These are phyloP conservation scores for Eudorina sp. DNA, from an alignment of 139 green algal species.

Conservation along the genomic window DNA sequence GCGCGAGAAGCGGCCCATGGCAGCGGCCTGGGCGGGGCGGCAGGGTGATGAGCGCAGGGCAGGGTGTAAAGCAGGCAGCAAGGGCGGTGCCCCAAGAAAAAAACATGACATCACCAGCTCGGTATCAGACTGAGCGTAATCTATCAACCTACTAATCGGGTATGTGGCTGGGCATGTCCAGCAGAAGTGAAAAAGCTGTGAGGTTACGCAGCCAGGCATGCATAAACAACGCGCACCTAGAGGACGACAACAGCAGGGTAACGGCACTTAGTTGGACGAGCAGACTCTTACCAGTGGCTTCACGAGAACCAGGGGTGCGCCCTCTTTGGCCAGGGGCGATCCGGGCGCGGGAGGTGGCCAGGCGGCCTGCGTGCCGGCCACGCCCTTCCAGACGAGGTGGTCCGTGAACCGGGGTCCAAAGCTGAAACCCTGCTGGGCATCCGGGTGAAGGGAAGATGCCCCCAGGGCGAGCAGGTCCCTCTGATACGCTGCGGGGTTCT, in stretches of 20 bases:
- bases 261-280: neutral
- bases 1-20: neutral
- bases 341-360: constrained; percentile 23
- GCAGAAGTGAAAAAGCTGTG: too few relatives aligned
- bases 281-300: neutral
- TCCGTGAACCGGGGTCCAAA: neutral
- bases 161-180: neutral
- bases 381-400: neutral
- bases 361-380: neutral
- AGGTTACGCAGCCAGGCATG: neutral
- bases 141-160: too few relatives aligned
- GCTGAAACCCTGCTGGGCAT: neutral
- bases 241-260: neutral
- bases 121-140: too few relatives aligned
- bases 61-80: neutral
- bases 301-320: neutral
- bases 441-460: neutral
- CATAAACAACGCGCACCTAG: neutral
- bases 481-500: constrained; percentile 1
- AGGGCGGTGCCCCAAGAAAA: too few relatives aligned
- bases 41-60: neutral
- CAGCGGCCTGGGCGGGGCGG: neutral
- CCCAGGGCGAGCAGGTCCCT: neutral
- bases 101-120: too few relatives aligned
- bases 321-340: neutral